Percentiles rank a stretch among this genome's conserved stretches.
Conservation (phyloP, 139 green algal species). For the Tetraselmis striata region DNA sequence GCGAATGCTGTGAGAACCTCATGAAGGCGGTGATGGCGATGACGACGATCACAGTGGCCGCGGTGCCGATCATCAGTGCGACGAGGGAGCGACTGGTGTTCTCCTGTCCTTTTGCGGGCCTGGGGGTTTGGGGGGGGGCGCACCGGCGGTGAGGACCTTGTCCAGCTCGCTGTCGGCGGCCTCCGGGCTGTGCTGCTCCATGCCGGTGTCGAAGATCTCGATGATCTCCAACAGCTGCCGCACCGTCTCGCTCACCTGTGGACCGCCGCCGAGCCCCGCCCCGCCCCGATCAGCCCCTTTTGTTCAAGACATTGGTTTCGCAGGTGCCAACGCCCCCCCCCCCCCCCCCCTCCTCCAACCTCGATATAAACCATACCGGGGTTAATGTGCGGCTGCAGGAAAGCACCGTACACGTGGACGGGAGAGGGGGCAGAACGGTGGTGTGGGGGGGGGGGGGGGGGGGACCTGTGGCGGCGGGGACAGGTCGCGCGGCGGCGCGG, state of each 20-base stretch:
- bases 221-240: conserved; percentile 57
- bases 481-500: conserved; percentile 54
- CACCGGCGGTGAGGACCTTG: background rate
- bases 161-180: background rate
- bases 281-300: background rate
- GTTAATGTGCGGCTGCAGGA: too few relatives aligned
- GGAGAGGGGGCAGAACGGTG: too few relatives aligned
- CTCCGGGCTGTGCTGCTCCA: background rate
- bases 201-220: background rate
- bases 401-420: too few relatives aligned
- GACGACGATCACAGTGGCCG: too few relatives aligned
- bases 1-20: too few relatives aligned
- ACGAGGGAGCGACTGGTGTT: too few relatives aligned
- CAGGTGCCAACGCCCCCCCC: background rate
- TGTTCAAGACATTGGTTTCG: background rate
- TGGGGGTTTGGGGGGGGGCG: too few relatives aligned
- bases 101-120: too few relatives aligned
- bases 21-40: too few relatives aligned
- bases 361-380: background rate
- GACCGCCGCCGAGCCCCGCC: background rate
- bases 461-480: conserved; percentile 50
- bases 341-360: background rate
- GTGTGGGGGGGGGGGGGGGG: too few relatives aligned
- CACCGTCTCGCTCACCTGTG: conserved; percentile 54
- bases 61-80: too few relatives aligned